Conservation (phyloP, 179 eudicot species). For the Sideroxylon spinosum region DNA sequence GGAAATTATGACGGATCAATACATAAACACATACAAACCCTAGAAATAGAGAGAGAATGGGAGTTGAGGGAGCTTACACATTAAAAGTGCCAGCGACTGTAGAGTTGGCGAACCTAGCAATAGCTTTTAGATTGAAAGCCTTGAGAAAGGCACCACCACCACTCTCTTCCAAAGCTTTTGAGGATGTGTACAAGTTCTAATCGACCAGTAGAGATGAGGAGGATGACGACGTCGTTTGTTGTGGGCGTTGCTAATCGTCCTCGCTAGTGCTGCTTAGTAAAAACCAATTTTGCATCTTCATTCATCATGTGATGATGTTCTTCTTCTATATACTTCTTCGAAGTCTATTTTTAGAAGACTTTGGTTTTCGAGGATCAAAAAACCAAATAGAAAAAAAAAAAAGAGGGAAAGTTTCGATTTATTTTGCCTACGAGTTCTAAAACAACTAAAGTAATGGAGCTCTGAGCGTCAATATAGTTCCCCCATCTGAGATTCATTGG, state of each 20-base stretch:
- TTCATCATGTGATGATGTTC: too few species aligned
- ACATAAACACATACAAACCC: background rate
- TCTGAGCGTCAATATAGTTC: too few species aligned
- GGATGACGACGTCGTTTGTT: constrained; percentile 16
- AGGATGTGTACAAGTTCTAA: constrained; percentile 72
- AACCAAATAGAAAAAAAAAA: background rate
- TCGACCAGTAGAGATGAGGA: constrained; percentile 60
- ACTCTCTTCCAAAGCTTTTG: constrained; percentile 30
- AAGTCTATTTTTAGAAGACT: background rate
- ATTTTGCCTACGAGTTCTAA: background rate
- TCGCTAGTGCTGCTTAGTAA: constrained; percentile 23
- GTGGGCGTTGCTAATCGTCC: constrained; percentile 9
- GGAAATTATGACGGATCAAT: too few species aligned
- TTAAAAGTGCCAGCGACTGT: constrained; percentile 72
- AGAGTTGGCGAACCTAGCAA: constrained; percentile 73
- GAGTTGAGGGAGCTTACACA: constrained; percentile 36
- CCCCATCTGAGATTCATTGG: too few species aligned
- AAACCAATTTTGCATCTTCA: constrained; percentile 45
- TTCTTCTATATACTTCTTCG: background rate
- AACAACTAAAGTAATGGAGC: background rate
- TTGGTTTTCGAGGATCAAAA: background rate
- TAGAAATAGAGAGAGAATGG: constrained; percentile 4
- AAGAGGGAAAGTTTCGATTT: background rate
- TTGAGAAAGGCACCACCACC: constrained; percentile 23
- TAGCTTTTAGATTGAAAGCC: constrained; percentile 73